These are phyloP conservation scores for Juncus effusus DNA, from an alignment of 176 grass and related monocot species.

Conservation along the genomic window DNA sequence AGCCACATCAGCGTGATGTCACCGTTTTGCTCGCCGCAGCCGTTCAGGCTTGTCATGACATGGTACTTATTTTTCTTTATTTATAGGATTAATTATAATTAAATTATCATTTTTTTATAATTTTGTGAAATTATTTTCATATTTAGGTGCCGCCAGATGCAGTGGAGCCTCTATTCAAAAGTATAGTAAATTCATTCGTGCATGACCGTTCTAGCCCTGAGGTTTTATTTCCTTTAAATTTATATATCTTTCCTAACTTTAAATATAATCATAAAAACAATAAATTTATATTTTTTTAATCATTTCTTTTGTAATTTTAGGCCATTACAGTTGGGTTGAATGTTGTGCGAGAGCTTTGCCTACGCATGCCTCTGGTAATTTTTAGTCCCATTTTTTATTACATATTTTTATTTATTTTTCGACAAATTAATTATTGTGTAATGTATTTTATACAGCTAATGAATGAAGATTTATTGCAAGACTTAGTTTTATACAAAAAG, in stretches of 20 bases:
- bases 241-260: background rate
- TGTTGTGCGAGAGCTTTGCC: conserved; percentile 89
- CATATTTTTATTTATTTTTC: conserved; percentile 5
- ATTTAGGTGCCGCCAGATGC: conserved; percentile 85
- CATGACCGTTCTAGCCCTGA: conserved; percentile 89
- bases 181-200: conserved; percentile 99
- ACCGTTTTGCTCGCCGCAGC: conserved; percentile 92
- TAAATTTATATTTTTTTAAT: background rate
- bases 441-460: conserved; percentile 48
- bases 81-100: background rate
- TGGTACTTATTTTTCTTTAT: conserved; percentile 39
- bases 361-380: conserved; percentile 87
- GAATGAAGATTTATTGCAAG: conserved; percentile 95
- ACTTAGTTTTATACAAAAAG: conserved; percentile 97
- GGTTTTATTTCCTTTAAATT: conserved; percentile 35
- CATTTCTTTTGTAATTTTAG: conserved; percentile 31
- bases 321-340: conserved; percentile 93
- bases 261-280: conserved; percentile 8
- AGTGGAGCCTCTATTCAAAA: conserved; percentile 89
- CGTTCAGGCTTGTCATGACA: conserved; percentile 93
- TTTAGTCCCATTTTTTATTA: conserved; percentile 13
- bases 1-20: conserved; percentile 96
- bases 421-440: background rate
- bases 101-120: background rate
- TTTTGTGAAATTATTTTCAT: background rate